These are phyloP conservation scores for Phyllachora maydis DNA, from an alignment of 2,329 filamentous ascomycete species.

Conservation along the genomic window DNA sequence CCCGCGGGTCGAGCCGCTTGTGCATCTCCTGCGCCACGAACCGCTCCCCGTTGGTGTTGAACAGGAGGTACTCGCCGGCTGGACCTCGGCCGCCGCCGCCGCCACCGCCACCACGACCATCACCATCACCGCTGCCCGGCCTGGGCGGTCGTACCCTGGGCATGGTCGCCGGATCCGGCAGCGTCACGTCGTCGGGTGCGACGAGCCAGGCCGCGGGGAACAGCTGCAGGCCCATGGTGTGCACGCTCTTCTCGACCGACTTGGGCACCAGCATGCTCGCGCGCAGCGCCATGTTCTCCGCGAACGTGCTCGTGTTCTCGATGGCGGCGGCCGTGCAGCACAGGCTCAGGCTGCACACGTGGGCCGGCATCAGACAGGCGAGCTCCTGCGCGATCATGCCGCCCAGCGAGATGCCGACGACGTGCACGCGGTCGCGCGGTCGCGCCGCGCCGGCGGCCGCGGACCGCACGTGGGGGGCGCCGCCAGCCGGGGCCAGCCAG, in stretches of 20 bases:
- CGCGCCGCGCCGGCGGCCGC: conserved; percentile 4
- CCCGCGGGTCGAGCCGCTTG: conserved; percentile 40
- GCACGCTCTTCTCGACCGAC: conserved; percentile 43
- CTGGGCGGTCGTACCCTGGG: conserved; percentile 13
- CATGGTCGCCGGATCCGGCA: conserved; percentile 23
- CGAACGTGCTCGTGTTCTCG: conserved; percentile 37
- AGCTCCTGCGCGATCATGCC: conserved; percentile 88
- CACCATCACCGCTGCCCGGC: conserved; percentile 3
- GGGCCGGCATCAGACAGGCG: conserved; percentile 26
- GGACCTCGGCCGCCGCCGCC: no score
- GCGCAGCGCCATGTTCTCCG: conserved; percentile 41
- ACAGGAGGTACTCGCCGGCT: conserved; percentile 22
- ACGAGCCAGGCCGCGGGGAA: conserved; percentile 45
- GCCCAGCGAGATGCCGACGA: conserved; percentile 67
- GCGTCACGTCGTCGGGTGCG: conserved; percentile 32
- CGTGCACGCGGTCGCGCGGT: conserved; percentile 28
- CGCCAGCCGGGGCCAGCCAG: conserved; percentile 27
- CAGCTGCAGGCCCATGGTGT: conserved; percentile 40
- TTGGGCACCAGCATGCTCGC: conserved; percentile 46
- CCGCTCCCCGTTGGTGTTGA: conserved; percentile 60
- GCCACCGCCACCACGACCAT: neutral
- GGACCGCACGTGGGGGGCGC: neutral
- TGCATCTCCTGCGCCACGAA: conserved; percentile 61
- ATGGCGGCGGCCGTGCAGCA: conserved; percentile 39
- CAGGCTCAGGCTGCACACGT: conserved; percentile 34